Evolutionary conservation across 352 stramenopile species (phyloP).

Genomic region (Phytophthora cryptogea): DNA sequence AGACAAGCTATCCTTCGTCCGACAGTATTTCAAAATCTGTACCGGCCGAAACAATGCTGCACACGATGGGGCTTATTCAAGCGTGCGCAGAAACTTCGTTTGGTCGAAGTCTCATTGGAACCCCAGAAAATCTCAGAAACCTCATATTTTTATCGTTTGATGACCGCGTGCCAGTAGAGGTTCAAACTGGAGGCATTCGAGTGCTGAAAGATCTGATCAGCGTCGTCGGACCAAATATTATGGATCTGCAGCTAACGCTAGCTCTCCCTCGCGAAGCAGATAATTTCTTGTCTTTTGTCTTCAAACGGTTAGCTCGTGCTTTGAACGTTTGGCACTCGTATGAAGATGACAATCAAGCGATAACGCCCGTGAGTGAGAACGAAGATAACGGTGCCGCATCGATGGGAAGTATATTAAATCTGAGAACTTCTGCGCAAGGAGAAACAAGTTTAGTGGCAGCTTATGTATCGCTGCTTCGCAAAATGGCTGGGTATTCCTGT

Average conservation of each 20-base stretch:
- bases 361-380: background rate
- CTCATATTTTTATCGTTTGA: constrained; percentile 66
- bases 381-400: constrained; percentile 10
- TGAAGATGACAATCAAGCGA: constrained; percentile 16
- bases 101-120: constrained; percentile 55
- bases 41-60: constrained; percentile 58
- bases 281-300: constrained; percentile 45
- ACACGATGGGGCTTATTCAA: constrained; percentile 66
- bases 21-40: constrained; percentile 28
- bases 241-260: constrained; percentile 42
- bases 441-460: constrained; percentile 41
- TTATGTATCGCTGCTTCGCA: constrained; percentile 60
- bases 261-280: constrained; percentile 22
- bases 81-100: constrained; percentile 64
- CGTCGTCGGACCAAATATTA: constrained; percentile 37
- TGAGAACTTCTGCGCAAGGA: constrained; percentile 54
- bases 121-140: constrained; percentile 62
- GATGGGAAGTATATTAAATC: constrained; percentile 28
- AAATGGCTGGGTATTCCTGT: constrained; percentile 25
- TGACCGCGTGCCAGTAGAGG: constrained; percentile 47
- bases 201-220: constrained; percentile 52
- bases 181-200: constrained; percentile 46
- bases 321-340: constrained; percentile 56
- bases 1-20: constrained; percentile 45
- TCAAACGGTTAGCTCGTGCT: constrained; percentile 34